A percentile compares a stretch with the other conserved stretches of the same genome.
Evolutionary conservation across 2,329 filamentous ascomycete genomes (phyloP).

Genomic region (Aspergillus costaricaensis): DNA sequence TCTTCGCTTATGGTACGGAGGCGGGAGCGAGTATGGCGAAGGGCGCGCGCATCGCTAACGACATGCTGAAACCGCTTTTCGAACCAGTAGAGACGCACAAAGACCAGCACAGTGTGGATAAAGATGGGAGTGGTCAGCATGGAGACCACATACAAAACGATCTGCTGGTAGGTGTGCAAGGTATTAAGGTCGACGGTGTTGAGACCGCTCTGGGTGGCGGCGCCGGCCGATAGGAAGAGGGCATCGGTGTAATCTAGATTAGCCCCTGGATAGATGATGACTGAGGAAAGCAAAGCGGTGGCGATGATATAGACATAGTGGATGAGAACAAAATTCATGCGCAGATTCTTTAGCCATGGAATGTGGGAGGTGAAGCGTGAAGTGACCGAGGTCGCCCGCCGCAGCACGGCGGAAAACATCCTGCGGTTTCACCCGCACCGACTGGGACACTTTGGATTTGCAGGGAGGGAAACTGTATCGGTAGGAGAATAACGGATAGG

Average conservation of each 20-base stretch:
- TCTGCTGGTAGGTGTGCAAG: constrained; percentile 71
- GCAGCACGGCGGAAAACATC: constrained; percentile 34
- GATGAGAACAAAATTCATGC: constrained; percentile 49
- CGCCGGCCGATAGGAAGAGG: constrained; percentile 81
- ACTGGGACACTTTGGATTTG: not conserved
- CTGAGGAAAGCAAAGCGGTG: constrained; percentile 70
- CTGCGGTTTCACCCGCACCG: constrained; percentile 18
- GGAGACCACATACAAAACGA: constrained; percentile 69
- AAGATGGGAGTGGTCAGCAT: constrained; percentile 81
- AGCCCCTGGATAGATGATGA: constrained; percentile 70
- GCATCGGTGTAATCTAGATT: constrained; percentile 79
- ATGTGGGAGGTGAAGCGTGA: constrained; percentile 39
- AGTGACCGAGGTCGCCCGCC: constrained; percentile 28
- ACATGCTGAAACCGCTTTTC: constrained; percentile 91
- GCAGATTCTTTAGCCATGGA: constrained; percentile 40
- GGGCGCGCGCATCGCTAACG: constrained; percentile 68
- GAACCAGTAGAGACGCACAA: constrained; percentile 95
- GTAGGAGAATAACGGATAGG: not conserved
- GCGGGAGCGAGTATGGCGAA: constrained; percentile 66
- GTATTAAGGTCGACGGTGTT: constrained; percentile 72
- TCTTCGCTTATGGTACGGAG: constrained; percentile 54
- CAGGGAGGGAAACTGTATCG: not conserved
- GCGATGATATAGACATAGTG: constrained; percentile 75
- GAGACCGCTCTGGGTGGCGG: constrained; percentile 87
- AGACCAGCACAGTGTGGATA: constrained; percentile 83